phyloP scores from a whole-genome alignment of 768 basidiomycete species.

The Boletus insuetus region DNA sequence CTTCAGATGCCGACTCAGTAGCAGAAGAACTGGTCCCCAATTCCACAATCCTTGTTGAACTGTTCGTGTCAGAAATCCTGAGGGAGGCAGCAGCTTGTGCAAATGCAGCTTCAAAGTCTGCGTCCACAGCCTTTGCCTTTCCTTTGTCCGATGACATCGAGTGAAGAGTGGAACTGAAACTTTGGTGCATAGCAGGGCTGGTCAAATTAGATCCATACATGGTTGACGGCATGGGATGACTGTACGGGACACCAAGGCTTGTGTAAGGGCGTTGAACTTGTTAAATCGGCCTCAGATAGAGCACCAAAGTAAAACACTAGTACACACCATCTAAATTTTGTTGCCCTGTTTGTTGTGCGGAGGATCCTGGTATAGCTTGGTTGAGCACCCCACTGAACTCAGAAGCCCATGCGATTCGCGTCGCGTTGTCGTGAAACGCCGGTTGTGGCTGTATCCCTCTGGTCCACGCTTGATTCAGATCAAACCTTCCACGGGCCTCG shows the following conservation, averaged over 20 bases:
- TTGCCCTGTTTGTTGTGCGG: slow-evolving; percentile 32
- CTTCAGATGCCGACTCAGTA: slow-evolving; percentile 40
- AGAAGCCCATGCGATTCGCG: slow-evolving; percentile 48
- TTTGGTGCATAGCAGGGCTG: slow-evolving; percentile 34
- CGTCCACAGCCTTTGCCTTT: slow-evolving; percentile 78
- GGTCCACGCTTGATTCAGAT: slow-evolving; percentile 52
- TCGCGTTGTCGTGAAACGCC: slow-evolving; percentile 33
- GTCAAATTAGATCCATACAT: slow-evolving; percentile 36
- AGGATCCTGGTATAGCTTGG: slow-evolving; percentile 20
- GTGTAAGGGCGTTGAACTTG: slow-evolving; percentile 40
- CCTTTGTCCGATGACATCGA: slow-evolving; percentile 43
- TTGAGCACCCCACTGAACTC: slow-evolving; percentile 47
- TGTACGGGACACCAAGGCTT: slow-evolving; percentile 35
- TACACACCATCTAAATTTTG: slow-evolving; percentile 28
- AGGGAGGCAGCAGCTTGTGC: slow-evolving; percentile 60
- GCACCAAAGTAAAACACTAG: not conserved
- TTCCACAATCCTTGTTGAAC: slow-evolving; percentile 51
- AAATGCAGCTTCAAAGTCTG: slow-evolving; percentile 86
- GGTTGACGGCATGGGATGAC: slow-evolving; percentile 30
- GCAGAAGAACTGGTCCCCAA: slow-evolving; percentile 41
- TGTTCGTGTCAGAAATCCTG: slow-evolving; percentile 38
- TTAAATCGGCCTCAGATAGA: slow-evolving; percentile 4
- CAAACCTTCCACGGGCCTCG: slow-evolving; percentile 30
- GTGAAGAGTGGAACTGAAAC: slow-evolving; percentile 22
- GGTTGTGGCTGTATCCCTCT: slow-evolving; percentile 44